Base-by-base conservation (phyloP, 768 basidiomycete species). In the Russula sp. region DNA sequence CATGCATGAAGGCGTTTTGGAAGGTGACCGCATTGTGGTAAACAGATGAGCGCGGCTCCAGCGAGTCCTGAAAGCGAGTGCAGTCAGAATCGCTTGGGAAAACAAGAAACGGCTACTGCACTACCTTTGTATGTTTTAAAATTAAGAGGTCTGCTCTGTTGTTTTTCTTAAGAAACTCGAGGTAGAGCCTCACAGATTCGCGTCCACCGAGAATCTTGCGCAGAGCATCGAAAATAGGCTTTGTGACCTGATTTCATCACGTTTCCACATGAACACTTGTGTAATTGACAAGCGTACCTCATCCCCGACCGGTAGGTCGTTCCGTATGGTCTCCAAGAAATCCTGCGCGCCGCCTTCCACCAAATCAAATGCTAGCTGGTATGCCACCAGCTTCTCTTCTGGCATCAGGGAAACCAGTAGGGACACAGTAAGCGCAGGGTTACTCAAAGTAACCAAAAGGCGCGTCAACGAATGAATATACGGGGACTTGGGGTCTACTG, bases 21-120 rank as follows among this genome's bases (percentile, higher is more conserved):
- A 99, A 83, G 8, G 94, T 94, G 66, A 99, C 83, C 4, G 97
- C 94, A 6, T 93, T 94, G 76, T 99, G 97, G 73, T 94, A 98
- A 71, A 99, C 92, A 20, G 96, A 98, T 27, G 92, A 95, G 42
- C 96, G 89, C 32, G 94, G 84, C 71, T 98, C 96, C 22, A 98
- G 80, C 1, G 86, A 85, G 56, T 98, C 94, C 92, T 94, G 35
- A 54, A 35, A 49, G 42, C 6, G n/a, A 22, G 3, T 6, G 16
- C 13, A 42, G 49, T 55, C 62, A 60, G 68, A 58, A 42, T 39
- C 66, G 89, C 89, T 80, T 94, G 94, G 47, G 90, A 92, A 70
- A 85, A 86, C 75, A 94, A 98, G 79, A 63, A 45, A 53, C 13
- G n/a, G 53, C 51, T 7, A 44, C 65, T 59, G 44, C 48, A 18